A percentile compares a stretch with the other conserved stretches of the same genome.
phyloP scores from a whole-genome alignment of 192 early-diverging fungal species.

The Chytriomyces sp. region DNA sequence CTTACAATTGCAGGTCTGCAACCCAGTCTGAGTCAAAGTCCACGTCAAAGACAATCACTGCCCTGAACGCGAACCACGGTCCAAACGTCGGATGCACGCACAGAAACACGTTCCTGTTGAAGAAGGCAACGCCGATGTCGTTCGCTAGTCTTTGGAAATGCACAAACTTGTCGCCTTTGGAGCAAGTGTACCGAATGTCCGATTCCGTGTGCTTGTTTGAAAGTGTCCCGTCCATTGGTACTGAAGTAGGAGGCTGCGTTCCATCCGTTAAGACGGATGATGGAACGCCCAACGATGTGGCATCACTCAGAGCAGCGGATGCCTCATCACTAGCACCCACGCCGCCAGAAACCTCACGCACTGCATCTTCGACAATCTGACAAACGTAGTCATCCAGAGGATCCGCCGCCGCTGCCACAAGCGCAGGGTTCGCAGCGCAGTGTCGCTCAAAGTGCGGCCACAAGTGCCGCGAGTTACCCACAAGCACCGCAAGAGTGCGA shows the following conservation, averaged over 20 bases:
- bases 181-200: conserved; percentile 38
- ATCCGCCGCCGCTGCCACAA: conserved; percentile 4
- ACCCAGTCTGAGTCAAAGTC: conserved; percentile 13
- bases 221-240: no score
- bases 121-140: conserved; percentile 35
- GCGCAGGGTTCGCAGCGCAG: conserved; percentile 3
- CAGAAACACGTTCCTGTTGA: conserved; percentile 32
- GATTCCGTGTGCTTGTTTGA: neutral
- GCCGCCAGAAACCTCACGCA: neutral
- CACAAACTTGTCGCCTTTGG: conserved; percentile 39
- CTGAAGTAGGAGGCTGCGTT: no score
- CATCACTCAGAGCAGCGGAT: no score
- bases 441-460: conserved; percentile 40
- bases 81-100: conserved; percentile 42
- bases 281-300: no score
- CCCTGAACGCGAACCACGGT: conserved; percentile 49
- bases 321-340: neutral
- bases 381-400: conserved; percentile 38
- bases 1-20: neutral
- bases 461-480: conserved; percentile 39
- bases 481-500: conserved; percentile 34
- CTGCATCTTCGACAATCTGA: neutral
- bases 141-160: conserved; percentile 45
- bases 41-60: conserved; percentile 42
- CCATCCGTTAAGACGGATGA: no score